phyloP scores from a whole-genome alignment of 345 rosid genomes.

The Physaria fendleri region DNA sequence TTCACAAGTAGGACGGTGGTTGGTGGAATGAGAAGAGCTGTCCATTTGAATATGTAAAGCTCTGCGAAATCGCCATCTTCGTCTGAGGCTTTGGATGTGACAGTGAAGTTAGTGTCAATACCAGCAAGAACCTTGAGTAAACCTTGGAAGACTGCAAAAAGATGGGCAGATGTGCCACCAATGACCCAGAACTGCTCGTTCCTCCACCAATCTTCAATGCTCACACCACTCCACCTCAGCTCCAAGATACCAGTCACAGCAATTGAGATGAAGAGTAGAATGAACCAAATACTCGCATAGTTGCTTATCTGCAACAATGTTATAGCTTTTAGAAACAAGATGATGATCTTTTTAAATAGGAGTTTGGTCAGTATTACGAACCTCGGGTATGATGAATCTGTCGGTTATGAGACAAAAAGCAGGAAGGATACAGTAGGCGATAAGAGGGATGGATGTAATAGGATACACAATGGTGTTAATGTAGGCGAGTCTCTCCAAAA shows the following conservation, averaged over 20 bases:
- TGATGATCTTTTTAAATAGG: neutral
- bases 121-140: conserved; percentile 95
- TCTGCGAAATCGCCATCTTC: conserved; percentile 95
- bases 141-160: conserved; percentile 98
- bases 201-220: conserved; percentile 99
- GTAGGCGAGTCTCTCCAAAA: conserved; percentile 86
- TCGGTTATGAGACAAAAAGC: conserved; percentile 94
- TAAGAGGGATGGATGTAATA: conserved; percentile 80
- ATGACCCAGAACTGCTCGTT: conserved; percentile 99
- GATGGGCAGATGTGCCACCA: conserved; percentile 98
- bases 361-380: conserved; percentile 20
- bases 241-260: conserved; percentile 84
- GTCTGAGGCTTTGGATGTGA: conserved; percentile 90
- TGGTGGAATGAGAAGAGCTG: conserved; percentile 95
- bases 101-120: conserved; percentile 95
- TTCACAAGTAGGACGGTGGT: conserved; percentile 86
- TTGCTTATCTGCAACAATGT: conserved; percentile 79
- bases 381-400: conserved; percentile 98
- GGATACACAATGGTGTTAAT: conserved; percentile 97
- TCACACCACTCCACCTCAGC: conserved; percentile 91
- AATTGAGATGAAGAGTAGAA: conserved; percentile 88
- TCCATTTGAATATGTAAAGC: conserved; percentile 97
- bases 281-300: conserved; percentile 96
- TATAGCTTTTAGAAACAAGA: neutral
- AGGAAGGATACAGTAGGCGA: conserved; percentile 91